Conservation (phyloP, 73 alveolate species). For the Stentor coeruleus region DNA sequence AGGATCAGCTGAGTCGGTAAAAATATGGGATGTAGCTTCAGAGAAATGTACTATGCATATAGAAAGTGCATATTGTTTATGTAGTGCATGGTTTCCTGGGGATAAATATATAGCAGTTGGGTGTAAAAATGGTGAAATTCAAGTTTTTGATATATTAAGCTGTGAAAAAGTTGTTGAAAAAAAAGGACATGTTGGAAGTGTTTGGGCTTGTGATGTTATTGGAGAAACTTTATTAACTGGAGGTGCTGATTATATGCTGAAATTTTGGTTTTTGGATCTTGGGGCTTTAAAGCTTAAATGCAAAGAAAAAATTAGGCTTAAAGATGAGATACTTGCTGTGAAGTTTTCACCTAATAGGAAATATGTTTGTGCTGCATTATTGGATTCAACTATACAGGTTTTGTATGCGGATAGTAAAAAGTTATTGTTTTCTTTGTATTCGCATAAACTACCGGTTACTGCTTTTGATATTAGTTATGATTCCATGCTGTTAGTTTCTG, state of each 20-base stretch:
- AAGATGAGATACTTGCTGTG: slow-evolving; percentile 35
- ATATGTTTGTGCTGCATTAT: slow-evolving; percentile 71
- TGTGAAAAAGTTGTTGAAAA: not conserved
- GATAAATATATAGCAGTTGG: not conserved
- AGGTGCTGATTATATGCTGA: slow-evolving; percentile 34
- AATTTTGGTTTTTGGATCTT: slow-evolving; percentile 48
- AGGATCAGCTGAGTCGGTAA: slow-evolving; percentile 20
- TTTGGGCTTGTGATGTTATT: not conserved
- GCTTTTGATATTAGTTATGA: slow-evolving; percentile 84
- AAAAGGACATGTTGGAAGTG: slow-evolving; percentile 12
- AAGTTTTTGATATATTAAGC: slow-evolving; percentile 10
- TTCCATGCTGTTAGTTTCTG: slow-evolving; percentile 68
- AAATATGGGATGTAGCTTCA: slow-evolving; percentile 21
- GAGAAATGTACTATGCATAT: not conserved
- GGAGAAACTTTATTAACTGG: not conserved
- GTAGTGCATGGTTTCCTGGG: slow-evolving; percentile 5
- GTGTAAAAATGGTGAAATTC: not conserved
- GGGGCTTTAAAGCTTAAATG: slow-evolving; percentile 27
- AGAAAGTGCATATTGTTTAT: not conserved
- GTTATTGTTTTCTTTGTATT: slow-evolving; percentile 80
- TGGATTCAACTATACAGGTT: slow-evolving; percentile 82
- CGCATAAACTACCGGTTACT: slow-evolving; percentile 87
- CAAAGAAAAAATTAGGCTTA: slow-evolving; percentile 32
- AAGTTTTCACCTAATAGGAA: slow-evolving; percentile 74
- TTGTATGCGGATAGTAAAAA: slow-evolving; percentile 70